Evolutionary conservation across 225 moss, liverwort and hornwort genomes (phyloP).

Genomic region (Lunularia cruciata): DNA sequence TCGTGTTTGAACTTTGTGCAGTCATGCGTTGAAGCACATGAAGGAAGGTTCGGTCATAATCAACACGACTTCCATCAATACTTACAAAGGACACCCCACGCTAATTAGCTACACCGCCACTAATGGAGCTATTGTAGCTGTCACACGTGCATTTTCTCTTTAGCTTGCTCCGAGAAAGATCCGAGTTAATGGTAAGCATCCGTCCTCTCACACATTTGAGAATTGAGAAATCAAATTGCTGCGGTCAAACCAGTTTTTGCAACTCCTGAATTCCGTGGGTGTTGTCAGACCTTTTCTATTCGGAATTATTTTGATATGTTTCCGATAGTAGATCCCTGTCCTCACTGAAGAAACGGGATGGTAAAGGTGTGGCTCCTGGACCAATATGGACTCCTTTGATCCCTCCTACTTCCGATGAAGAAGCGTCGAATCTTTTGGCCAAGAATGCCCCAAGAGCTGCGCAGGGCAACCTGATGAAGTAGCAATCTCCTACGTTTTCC

Average conservation of each 20-base stretch:
- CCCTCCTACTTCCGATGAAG: constrained; percentile 55
- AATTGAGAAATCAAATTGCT: too few species aligned
- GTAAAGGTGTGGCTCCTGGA: constrained; percentile 78
- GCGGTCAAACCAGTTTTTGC: too few species aligned
- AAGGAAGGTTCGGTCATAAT: constrained; percentile 71
- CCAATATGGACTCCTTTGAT: constrained; percentile 90
- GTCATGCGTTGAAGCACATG: constrained; percentile 71
- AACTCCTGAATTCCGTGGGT: too few species aligned
- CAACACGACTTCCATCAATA: constrained; percentile 73
- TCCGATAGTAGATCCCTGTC: too few species aligned
- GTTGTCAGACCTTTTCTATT: neutral
- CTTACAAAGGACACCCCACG: constrained; percentile 69
- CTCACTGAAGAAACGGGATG: too few species aligned
- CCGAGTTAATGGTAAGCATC: constrained; percentile 68
- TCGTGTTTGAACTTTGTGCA: constrained; percentile 27
- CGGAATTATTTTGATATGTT: too few species aligned
- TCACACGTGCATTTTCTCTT: constrained; percentile 66
- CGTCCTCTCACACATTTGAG: too few species aligned
- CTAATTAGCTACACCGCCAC: constrained; percentile 85
- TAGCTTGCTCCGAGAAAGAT: constrained; percentile 79
- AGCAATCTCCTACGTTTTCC: constrained; percentile 74
- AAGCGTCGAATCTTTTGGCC: constrained; percentile 62
- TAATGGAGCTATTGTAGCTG: constrained; percentile 80
- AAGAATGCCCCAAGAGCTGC: constrained; percentile 62
- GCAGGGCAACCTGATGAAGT: constrained; percentile 78